These are phyloP conservation scores for Rhizophora apiculata DNA, from an alignment of 345 rosid species.

Conservation along the genomic window DNA sequence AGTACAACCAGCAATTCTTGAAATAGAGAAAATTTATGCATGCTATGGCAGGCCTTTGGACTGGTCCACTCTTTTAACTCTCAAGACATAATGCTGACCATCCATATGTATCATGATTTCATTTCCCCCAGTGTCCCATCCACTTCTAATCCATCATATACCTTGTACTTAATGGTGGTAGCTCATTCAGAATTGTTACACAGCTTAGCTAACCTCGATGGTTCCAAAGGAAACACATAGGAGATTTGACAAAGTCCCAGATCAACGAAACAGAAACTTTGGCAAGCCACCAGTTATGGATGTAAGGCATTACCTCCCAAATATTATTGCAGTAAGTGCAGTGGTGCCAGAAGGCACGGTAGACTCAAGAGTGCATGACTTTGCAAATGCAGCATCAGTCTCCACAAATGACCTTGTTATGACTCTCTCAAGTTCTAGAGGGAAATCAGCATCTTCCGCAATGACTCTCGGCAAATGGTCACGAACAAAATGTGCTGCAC, in stretches of 20 bases:
- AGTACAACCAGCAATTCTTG: too few species aligned
- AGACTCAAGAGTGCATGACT: constrained; percentile 49
- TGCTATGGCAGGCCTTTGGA: too few species aligned
- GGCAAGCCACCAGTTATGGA: background rate
- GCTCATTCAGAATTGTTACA: background rate
- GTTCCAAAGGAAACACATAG: background rate
- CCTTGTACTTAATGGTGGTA: background rate
- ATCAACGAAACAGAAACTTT: background rate
- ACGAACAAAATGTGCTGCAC: constrained; percentile 66
- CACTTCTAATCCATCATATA: too few species aligned
- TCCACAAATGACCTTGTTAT: constrained; percentile 61
- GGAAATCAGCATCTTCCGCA: constrained; percentile 74
- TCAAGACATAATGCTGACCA: too few species aligned
- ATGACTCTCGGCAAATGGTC: constrained; percentile 76
- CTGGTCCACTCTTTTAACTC: too few species aligned
- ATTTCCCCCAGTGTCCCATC: too few species aligned
- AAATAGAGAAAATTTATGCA: too few species aligned
- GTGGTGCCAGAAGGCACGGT: constrained; percentile 76
- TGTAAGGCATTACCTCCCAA: constrained; percentile 52
- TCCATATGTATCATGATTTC: too few species aligned
- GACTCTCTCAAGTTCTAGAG: constrained; percentile 61
- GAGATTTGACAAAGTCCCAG: background rate
- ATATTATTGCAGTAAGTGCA: constrained; percentile 75
- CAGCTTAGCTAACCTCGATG: background rate
- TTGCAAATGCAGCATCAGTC: constrained; percentile 68